Base-by-base conservation (phyloP, 768 basidiomycete genomes). In the Lentinula boryana region DNA sequence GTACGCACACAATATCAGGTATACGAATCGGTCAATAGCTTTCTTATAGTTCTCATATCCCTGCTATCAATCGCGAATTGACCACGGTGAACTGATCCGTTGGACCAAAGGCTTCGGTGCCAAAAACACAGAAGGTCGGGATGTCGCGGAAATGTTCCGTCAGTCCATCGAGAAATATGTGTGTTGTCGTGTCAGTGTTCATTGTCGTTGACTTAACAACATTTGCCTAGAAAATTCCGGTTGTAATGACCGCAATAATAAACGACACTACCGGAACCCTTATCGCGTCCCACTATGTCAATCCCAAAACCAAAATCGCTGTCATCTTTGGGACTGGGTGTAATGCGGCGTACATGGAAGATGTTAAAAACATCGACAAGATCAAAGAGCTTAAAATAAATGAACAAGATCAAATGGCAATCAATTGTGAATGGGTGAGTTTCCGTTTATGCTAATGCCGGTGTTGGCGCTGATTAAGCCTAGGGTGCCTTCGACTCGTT, bases 81-180 rank as follows among this genome's bases (percentile, higher is more conserved):
- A 98, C 72, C 93, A 98, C 63, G 96, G 94, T 23, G 83, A 84
- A 62, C 87, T 98, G 40, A 94, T 98, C 68, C 89, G 96, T 16
- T 99, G 97, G 97, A 99, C 97, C n/a, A 99, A 99, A 74, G 97
- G 97, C 64, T 98, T 98, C 67, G 94, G 94, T 35, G 91, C 91
- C 0, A 71, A 83, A 4, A 93, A 95, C 69, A 94, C 93, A 16
- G 97, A 98, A 73, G 95, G 95, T 16, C 78, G 83, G 58, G 93
- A 99, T 67, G 94, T 96, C 12, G 95, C 93, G 4, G 90, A 80
- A 41, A 95, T 99, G 93, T 96, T 99, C 78, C 84, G 85, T 53
- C 74, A 85, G 60, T 88, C 91, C 13, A 83, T 99, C 50, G 78
- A 78, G 60, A 91, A 89, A 79, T 78, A 83, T 68, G 93, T 94